Conservation (phyloP, 106 monocot genomes). For the Dactylorhiza incarnata region DNA sequence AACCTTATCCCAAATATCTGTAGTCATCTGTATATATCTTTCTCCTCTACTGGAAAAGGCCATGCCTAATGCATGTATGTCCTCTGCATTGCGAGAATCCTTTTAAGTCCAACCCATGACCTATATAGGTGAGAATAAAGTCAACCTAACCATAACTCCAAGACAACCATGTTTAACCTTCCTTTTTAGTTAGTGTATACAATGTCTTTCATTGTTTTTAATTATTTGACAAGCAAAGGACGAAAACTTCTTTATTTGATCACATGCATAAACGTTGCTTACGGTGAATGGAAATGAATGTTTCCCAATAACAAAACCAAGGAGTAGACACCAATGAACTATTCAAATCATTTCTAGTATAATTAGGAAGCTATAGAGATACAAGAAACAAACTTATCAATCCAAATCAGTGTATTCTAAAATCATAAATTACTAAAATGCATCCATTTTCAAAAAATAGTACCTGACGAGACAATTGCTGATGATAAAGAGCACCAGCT, state of each 20-base stretch:
- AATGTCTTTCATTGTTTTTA: background rate
- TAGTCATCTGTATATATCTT: background rate
- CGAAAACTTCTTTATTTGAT: too few species aligned
- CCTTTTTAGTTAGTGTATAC: background rate
- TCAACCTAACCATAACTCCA: background rate
- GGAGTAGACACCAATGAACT: background rate
- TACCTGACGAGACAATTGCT: conserved; percentile 87
- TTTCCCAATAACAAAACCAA: background rate
- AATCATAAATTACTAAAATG: background rate
- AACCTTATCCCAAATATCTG: background rate
- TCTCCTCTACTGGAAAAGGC: background rate
- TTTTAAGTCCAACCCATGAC: background rate
- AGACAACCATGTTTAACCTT: background rate
- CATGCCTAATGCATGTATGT: background rate
- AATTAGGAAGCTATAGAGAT: background rate
- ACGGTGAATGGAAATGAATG: background rate
- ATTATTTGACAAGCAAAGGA: background rate
- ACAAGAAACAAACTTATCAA: conserved; percentile 1
- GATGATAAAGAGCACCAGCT: conserved; percentile 94
- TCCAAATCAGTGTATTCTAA: background rate
- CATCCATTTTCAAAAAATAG: background rate
- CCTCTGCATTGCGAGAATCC: background rate
- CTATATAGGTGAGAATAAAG: background rate
- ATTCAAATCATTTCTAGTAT: background rate
- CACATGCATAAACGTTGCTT: background rate